Evolutionary conservation across 2,329 filamentous ascomycete genomes (phyloP).

Genomic region (Colletotrichum sp.): DNA sequence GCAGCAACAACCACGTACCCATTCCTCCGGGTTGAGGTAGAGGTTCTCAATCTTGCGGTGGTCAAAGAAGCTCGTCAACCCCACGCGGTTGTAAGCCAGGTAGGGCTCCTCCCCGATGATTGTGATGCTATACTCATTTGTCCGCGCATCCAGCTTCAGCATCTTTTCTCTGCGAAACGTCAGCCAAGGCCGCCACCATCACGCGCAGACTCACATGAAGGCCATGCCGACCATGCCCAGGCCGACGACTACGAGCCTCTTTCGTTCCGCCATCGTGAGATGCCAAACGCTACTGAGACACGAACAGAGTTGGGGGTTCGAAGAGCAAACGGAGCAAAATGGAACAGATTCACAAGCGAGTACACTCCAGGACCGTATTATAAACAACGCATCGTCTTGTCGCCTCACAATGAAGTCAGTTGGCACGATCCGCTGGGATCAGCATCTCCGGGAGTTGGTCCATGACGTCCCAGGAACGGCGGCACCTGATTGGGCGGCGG

Average conservation of each 20-base stretch:
- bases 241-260: constrained; percentile 81
- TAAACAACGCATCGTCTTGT: constrained; percentile 4
- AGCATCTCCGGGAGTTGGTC: constrained; percentile 16
- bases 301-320: neutral
- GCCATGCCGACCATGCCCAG: constrained; percentile 91
- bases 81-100: constrained; percentile 89
- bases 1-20: constrained; percentile 57
- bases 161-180: constrained; percentile 74
- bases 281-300: neutral
- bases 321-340: neutral
- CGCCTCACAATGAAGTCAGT: constrained; percentile 13
- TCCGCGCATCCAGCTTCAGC: constrained; percentile 79
- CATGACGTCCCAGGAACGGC: neutral
- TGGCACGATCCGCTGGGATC: constrained; percentile 10
- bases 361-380: neutral
- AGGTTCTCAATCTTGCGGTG: constrained; percentile 84
- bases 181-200: neutral
- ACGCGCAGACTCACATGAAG: constrained; percentile 71
- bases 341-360: neutral
- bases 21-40: constrained; percentile 85
- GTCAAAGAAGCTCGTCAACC: constrained; percentile 87
- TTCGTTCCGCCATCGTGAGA: constrained; percentile 51
- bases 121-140: constrained; percentile 78
- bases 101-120: constrained; percentile 90
- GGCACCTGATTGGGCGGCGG: neutral